Evolutionary conservation across 1,139 yeast species (phyloP), one percentile per base, ranked within the genome.

Genomic region (Lodderomyces beijingensis): DNA sequence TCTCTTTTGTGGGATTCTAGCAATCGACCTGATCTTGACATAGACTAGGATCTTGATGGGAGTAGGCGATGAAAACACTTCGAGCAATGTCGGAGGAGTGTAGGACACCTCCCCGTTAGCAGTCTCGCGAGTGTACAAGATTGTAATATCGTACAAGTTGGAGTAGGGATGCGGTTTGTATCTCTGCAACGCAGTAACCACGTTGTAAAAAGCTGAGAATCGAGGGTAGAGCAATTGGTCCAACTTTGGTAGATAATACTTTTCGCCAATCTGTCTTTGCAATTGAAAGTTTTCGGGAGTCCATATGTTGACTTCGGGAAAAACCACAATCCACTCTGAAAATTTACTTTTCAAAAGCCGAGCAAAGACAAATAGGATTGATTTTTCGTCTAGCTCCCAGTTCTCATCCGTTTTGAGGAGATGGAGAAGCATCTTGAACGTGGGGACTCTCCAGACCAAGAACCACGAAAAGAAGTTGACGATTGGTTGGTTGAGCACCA

Each of bases 251-350:
- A 77, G 57, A 36, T 62, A 75, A 46, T 65, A 76, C 41, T 68
- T 69, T 28, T 68, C 66, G 20, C 74, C 60, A 38, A 78, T 66
- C 28, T 66, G 63, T 27, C 63, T 58, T 41, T 80, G 86, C 10
- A 78, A 45, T 5, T 56, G 50, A 0, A 64, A 51, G 19, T 70
- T 65, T 22, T 65, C 67, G 4, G 63, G 55, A 0, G 78, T 72
- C 55, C 74, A 70, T 3, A 81, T 74, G 47, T 82, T 83, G 2
- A 81, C 89, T 51, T 83, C 93, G 0, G 93, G 91, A 39, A 82
- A 82, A 7, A 79, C 41, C 1, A 74, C 70, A 4, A 79, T 45
- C 85, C 85, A 79, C 42, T 70, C 70, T 3, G 68, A 62, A 13
- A 42, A 43, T 25, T 51, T 60, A 20, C 65, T 58, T 5, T 30